These are phyloP conservation scores for Zygosaccharomyces bailii DNA, from an alignment of 805 yeast species.

Conservation along the genomic window DNA sequence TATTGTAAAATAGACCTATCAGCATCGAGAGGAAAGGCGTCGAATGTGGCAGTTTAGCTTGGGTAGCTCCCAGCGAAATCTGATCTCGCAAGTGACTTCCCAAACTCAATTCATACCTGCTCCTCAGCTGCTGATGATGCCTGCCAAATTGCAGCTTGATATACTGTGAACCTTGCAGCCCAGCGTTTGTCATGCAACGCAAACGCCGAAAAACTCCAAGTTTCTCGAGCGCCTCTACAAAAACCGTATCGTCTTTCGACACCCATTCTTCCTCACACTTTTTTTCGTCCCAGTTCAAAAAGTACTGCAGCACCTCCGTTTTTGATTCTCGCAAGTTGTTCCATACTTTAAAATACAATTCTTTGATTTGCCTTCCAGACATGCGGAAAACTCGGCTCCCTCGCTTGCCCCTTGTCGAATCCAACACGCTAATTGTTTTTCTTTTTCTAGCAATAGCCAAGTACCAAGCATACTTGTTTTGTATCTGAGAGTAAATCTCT, in stretches of 20 bases:
- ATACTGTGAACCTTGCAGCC: too few species aligned
- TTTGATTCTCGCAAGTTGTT: conserved; percentile 1
- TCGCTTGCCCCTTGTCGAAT: conserved; percentile 4
- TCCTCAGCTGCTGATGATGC: too few species aligned
- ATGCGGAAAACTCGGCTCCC: conserved; percentile 4
- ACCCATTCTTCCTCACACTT: too few species aligned
- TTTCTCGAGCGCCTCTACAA: too few species aligned
- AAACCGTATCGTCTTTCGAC: too few species aligned
- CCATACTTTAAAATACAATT: conserved; percentile 3
- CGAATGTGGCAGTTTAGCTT: not conserved
- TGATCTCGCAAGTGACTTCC: too few species aligned
- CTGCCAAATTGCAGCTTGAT: too few species aligned
- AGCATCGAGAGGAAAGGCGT: not conserved
- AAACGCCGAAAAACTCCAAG: too few species aligned
- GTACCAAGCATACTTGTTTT: conserved; percentile 3
- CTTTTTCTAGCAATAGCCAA: conserved; percentile 3
- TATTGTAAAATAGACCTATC: conserved; percentile 1
- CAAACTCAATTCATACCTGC: too few species aligned
- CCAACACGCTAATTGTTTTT: conserved; percentile 4
- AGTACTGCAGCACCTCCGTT: too few species aligned
- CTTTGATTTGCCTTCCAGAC: conserved; percentile 4
- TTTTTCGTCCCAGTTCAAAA: too few species aligned
- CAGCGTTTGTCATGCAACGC: too few species aligned
- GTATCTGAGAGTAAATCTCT: conserved; percentile 2
- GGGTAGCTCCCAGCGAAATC: not conserved